phyloP scores from a whole-genome alignment of 2,329 filamentous ascomycete genomes.

The Tetracladium maxilliforme region DNA sequence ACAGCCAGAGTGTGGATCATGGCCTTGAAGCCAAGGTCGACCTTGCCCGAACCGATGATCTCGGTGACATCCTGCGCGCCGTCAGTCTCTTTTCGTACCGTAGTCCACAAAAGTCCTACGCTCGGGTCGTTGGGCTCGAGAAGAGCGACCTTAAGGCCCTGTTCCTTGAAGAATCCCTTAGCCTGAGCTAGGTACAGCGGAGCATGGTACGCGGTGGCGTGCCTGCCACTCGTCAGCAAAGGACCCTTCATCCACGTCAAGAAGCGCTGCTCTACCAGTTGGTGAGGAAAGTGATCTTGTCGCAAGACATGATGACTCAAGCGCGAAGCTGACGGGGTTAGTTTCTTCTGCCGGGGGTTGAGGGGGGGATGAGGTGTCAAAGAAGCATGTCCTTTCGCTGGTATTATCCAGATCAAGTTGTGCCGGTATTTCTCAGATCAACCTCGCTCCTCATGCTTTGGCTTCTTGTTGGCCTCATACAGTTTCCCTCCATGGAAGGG shows the following conservation, averaged over 20 bases:
- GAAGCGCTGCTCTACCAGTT: conserved; percentile 46
- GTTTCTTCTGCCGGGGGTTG: conserved; percentile 15
- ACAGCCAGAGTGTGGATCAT: conserved; percentile 73
- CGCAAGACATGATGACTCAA: conserved; percentile 54
- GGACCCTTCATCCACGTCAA: conserved; percentile 2
- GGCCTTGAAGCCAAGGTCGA: conserved; percentile 69
- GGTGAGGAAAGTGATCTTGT: conserved; percentile 75
- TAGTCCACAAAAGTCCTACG: conserved; percentile 10
- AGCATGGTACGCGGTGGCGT: conserved; percentile 69
- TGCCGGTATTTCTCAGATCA: too few species aligned
- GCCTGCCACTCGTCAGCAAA: conserved; percentile 34
- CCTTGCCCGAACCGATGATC: conserved; percentile 63
- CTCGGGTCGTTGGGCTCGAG: conserved; percentile 69
- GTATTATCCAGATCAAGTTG: conserved; percentile 84
- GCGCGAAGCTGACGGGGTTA: conserved; percentile 29
- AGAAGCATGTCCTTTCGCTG: conserved; percentile 81
- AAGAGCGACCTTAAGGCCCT: conserved; percentile 64
- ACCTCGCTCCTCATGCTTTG: too few species aligned
- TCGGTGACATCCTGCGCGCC: conserved; percentile 53
- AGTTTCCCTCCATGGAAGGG: too few species aligned
- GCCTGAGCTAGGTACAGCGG: conserved; percentile 64
- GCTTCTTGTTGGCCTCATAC: too few species aligned
- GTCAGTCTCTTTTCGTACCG: too few species aligned
- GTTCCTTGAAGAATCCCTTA: conserved; percentile 60
- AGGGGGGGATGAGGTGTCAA: conserved; percentile 26